Percentiles rank a stretch among this genome's conserved stretches.
Conservation (phyloP, 305 asterid genomes). For the Fraxinus baroniana region DNA sequence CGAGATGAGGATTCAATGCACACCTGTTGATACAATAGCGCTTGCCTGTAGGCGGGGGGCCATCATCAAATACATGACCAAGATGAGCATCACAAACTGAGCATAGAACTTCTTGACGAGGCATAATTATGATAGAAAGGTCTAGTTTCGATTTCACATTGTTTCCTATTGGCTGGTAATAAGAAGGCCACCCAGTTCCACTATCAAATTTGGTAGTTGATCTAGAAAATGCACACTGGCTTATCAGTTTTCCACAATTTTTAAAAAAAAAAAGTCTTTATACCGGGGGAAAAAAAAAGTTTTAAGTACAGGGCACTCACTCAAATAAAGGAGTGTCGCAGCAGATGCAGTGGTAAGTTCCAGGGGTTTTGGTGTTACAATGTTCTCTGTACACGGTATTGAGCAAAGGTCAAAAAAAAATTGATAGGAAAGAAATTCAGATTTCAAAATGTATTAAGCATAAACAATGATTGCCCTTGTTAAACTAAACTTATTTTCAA, state of each 20-base stretch:
- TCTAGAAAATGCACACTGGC: slow-evolving; percentile 31
- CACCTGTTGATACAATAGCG: slow-evolving; percentile 91
- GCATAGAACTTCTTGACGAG: slow-evolving; percentile 79
- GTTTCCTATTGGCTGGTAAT: slow-evolving; percentile 64
- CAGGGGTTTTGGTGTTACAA: slow-evolving; percentile 77
- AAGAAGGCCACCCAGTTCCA: slow-evolving; percentile 97
- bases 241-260: slow-evolving; percentile 4
- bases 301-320: slow-evolving; percentile 36
- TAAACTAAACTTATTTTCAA: not conserved
- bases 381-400: slow-evolving; percentile 56
- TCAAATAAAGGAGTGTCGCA: slow-evolving; percentile 83
- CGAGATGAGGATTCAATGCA: not conserved
- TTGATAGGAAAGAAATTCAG: not conserved
- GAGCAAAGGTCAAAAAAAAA: not conserved
- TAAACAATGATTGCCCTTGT: not conserved
- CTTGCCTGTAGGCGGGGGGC: slow-evolving; percentile 84
- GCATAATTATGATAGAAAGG: slow-evolving; percentile 81
- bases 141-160: slow-evolving; percentile 85
- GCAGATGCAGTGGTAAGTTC: slow-evolving; percentile 85
- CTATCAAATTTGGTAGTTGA: slow-evolving; percentile 87
- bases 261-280: not conserved
- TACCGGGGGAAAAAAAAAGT: not conserved
- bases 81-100: slow-evolving; percentile 87
- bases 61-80: slow-evolving; percentile 84
- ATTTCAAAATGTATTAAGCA: not conserved